Evolutionary conservation across 2,329 filamentous ascomycete species (phyloP).

Genomic region (Xylariales sp.): DNA sequence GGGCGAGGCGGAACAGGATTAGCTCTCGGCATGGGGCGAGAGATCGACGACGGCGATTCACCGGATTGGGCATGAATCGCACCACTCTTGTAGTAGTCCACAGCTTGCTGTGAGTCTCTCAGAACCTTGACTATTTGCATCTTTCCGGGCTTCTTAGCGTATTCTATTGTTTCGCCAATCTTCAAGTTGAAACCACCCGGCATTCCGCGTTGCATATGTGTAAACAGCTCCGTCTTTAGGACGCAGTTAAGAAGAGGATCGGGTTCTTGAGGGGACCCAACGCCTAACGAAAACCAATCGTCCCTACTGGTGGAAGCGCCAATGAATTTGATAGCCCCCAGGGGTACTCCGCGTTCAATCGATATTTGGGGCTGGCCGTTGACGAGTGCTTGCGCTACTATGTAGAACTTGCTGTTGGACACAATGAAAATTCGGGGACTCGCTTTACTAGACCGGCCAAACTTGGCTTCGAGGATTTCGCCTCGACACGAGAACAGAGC

Average conservation of each 20-base stretch:
- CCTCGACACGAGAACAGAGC: constrained; percentile 91
- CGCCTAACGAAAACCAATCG: constrained; percentile 95
- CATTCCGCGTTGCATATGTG: constrained; percentile 84
- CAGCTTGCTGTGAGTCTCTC: constrained; percentile 81
- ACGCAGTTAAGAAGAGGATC: constrained; percentile 95
- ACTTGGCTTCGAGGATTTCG: constrained; percentile 91
- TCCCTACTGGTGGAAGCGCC: constrained; percentile 84
- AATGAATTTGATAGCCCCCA: constrained; percentile 90
- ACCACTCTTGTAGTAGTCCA: constrained; percentile 94
- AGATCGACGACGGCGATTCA: constrained; percentile 84
- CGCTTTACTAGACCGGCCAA: constrained; percentile 94
- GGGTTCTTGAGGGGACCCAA: constrained; percentile 89
- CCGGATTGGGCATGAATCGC: constrained; percentile 88
- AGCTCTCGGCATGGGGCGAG: constrained; percentile 85
- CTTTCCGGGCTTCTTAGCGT: constrained; percentile 98
- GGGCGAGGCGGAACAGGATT: constrained; percentile 89
- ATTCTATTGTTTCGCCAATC: constrained; percentile 87
- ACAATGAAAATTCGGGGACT: constrained; percentile 87
- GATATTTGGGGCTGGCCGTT: constrained; percentile 85
- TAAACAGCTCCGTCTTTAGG: constrained; percentile 97
- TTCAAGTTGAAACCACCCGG: constrained; percentile 84
- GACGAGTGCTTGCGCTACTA: constrained; percentile 84
- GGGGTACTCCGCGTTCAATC: constrained; percentile 82
- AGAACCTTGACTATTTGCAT: constrained; percentile 87
- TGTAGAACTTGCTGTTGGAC: constrained; percentile 87